phyloP scores from a whole-genome alignment of 148 eudicot genomes.

The Linanthus parryae region DNA sequence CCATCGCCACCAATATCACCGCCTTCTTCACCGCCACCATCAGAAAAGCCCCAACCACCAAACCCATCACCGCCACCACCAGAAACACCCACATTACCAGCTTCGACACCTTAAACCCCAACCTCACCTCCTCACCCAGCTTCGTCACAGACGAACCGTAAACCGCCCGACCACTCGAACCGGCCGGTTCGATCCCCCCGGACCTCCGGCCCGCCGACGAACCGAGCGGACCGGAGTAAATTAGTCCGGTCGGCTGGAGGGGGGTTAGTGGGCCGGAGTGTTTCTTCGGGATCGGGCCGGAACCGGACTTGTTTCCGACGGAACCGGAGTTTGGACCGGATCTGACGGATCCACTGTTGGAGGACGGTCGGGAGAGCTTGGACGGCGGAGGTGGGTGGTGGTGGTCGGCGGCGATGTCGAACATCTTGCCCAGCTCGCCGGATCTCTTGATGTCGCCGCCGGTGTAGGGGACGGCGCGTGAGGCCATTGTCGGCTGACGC shows the following conservation, averaged over 20 bases:
- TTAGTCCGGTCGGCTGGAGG: slow-evolving; percentile 75
- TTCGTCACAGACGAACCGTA: slow-evolving; percentile 82
- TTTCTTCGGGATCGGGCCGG: slow-evolving; percentile 46
- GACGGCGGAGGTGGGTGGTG: slow-evolving; percentile 24
- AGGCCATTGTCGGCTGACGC: slow-evolving; percentile 41
- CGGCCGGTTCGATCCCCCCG: slow-evolving; percentile 32
- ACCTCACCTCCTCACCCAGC: slow-evolving; percentile 40
- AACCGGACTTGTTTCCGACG: slow-evolving; percentile 25
- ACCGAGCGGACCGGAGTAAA: slow-evolving; percentile 71
- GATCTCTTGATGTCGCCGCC: slow-evolving; percentile 80
- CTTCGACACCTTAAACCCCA: slow-evolving; percentile 61
- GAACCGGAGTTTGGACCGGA: slow-evolving; percentile 65
- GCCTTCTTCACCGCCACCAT: slow-evolving; percentile 68
- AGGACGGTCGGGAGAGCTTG: slow-evolving; percentile 26
- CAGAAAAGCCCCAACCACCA: slow-evolving; percentile 65
- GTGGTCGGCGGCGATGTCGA: slow-evolving; percentile 39
- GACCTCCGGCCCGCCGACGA: slow-evolving; percentile 35
- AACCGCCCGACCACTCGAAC: slow-evolving; percentile 22
- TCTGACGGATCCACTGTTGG: slow-evolving; percentile 64
- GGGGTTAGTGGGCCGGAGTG: slow-evolving; percentile 56
- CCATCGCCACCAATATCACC: slow-evolving; percentile 52
- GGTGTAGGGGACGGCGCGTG: slow-evolving; percentile 69
- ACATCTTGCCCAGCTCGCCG: slow-evolving; percentile 89
- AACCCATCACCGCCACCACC: slow-evolving; percentile 65
- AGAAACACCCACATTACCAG: slow-evolving; percentile 70